These are phyloP conservation scores for Martensiomyces pterosporus DNA, from an alignment of 192 early-diverging fungal genomes.

Conservation along the genomic window DNA sequence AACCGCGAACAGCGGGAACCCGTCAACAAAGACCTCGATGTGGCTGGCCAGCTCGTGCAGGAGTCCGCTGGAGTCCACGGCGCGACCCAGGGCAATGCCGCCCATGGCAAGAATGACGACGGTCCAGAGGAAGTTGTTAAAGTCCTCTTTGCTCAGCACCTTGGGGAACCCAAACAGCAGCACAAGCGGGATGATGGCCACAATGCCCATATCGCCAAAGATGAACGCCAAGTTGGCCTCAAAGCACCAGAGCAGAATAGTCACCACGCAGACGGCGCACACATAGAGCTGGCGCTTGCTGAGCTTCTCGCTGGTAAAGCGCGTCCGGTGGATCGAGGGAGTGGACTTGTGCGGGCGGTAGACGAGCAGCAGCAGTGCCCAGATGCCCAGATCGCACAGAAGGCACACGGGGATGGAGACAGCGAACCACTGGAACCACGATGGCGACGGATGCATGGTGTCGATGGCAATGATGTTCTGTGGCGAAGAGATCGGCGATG, in stretches of 20 bases:
- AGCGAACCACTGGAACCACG: constrained; percentile 89
- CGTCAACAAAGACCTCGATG: constrained; percentile 64
- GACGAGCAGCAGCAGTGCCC: constrained; percentile 74
- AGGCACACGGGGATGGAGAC: constrained; percentile 84
- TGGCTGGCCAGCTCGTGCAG: constrained; percentile 68
- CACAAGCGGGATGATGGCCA: constrained; percentile 89
- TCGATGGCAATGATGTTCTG: constrained; percentile 96
- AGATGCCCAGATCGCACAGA: constrained; percentile 73
- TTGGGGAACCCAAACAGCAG: constrained; percentile 84
- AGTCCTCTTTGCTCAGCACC: constrained; percentile 92
- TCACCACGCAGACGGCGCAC: constrained; percentile 61
- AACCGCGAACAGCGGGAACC: constrained; percentile 66
- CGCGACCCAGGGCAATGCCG: constrained; percentile 88
- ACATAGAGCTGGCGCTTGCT: constrained; percentile 73
- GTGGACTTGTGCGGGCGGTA: constrained; percentile 73
- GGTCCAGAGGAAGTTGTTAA: constrained; percentile 94
- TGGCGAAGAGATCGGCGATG: constrained; percentile 94
- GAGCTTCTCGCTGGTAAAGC: constrained; percentile 35
- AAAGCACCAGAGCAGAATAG: constrained; percentile 89
- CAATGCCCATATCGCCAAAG: constrained; percentile 94
- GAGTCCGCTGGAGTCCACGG: constrained; percentile 83
- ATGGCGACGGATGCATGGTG: constrained; percentile 83
- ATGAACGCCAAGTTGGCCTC: constrained; percentile 67
- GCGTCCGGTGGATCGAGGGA: constrained; percentile 55
- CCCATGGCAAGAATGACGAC: constrained; percentile 92